phyloP scores from a whole-genome alignment of 345 rosid species.

The Eucalyptus brandiana region DNA sequence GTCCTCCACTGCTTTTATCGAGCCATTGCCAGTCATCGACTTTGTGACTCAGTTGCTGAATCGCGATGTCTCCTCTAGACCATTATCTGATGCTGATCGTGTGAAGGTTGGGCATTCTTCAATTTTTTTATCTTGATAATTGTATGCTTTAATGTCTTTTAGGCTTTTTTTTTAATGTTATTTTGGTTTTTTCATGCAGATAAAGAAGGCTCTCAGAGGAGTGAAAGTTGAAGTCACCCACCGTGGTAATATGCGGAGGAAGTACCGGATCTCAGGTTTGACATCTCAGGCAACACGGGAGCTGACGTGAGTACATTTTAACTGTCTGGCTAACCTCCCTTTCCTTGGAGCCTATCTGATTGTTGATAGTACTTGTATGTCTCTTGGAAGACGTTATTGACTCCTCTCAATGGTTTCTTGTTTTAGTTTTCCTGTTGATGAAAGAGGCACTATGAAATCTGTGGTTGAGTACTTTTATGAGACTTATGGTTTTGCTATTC shows the following conservation, averaged over 20 bases:
- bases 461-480: slow-evolving; percentile 39
- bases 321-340: neutral
- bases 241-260: slow-evolving; percentile 40
- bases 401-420: neutral
- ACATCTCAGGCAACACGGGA: slow-evolving; percentile 46
- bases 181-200: slow-evolving; percentile 1
- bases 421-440: slow-evolving; percentile 32
- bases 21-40: slow-evolving; percentile 37
- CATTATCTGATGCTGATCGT: slow-evolving; percentile 35
- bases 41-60: slow-evolving; percentile 24
- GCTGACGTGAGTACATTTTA: slow-evolving; percentile 16
- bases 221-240: slow-evolving; percentile 47
- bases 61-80: slow-evolving; percentile 23
- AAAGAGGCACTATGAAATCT: slow-evolving; percentile 30
- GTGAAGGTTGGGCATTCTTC: slow-evolving; percentile 19
- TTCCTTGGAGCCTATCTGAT: neutral
- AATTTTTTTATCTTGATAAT: neutral
- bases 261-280: slow-evolving; percentile 38
- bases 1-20: slow-evolving; percentile 51
- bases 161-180: neutral
- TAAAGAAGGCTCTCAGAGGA: slow-evolving; percentile 42
- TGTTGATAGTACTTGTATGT: neutral
- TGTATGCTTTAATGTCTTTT: neutral
- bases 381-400: neutral
- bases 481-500: slow-evolving; percentile 32